These are phyloP conservation scores for Phytophthora tubulina DNA, from an alignment of 352 stramenopile genomes.

Conservation along the genomic window DNA sequence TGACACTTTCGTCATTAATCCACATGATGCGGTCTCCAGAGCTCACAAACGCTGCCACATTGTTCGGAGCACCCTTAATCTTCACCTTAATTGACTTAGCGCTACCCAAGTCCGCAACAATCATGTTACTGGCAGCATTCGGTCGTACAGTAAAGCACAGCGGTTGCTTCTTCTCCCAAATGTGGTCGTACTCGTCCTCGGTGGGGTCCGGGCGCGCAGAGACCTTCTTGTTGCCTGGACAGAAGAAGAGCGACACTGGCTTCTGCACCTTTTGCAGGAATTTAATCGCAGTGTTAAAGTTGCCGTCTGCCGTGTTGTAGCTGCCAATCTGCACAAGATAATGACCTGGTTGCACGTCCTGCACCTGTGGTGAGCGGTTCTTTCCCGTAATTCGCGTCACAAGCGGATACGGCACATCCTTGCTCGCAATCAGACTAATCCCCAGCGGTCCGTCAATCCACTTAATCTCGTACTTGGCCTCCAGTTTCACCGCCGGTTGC, in stretches of 20 bases:
- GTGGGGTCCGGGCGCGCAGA: slow-evolving; percentile 73
- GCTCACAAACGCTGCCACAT: slow-evolving; percentile 62
- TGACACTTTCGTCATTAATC: slow-evolving; percentile 87
- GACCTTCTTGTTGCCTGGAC: slow-evolving; percentile 82
- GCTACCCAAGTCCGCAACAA: slow-evolving; percentile 83
- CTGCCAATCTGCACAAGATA: slow-evolving; percentile 89
- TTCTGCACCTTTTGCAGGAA: slow-evolving; percentile 90
- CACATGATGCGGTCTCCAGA: slow-evolving; percentile 76
- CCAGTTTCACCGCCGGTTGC: slow-evolving; percentile 76
- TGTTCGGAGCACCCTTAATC: slow-evolving; percentile 66
- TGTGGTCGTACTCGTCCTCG: slow-evolving; percentile 85
- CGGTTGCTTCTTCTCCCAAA: slow-evolving; percentile 92
- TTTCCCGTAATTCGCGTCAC: slow-evolving; percentile 91
- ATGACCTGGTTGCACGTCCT: slow-evolving; percentile 88
- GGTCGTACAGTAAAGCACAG: slow-evolving; percentile 85
- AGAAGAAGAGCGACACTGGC: slow-evolving; percentile 87
- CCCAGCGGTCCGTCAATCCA: slow-evolving; percentile 88
- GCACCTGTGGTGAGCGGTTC: slow-evolving; percentile 87
- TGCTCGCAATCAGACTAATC: slow-evolving; percentile 90
- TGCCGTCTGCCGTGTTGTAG: slow-evolving; percentile 86
- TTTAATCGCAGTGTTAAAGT: slow-evolving; percentile 92
- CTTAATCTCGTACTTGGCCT: slow-evolving; percentile 90
- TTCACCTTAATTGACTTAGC: slow-evolving; percentile 91
- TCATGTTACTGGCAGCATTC: slow-evolving; percentile 69
- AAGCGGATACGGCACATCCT: slow-evolving; percentile 87